Evolutionary conservation across 75 land plant species (phyloP).

Genomic region (Pseudotsuga menziesii): DNA sequence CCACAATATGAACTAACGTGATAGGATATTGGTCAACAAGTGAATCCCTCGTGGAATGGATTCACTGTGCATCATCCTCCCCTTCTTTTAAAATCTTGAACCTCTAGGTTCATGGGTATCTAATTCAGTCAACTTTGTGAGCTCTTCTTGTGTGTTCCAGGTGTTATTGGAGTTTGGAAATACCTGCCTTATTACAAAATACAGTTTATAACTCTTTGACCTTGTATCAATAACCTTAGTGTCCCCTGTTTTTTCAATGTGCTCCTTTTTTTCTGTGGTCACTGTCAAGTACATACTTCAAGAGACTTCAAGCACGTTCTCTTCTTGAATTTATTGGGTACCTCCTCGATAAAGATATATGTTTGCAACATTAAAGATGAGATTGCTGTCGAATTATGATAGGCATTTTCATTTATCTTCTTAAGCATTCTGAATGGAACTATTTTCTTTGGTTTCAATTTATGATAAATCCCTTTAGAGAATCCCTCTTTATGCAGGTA

Average conservation of each 20-base stretch:
- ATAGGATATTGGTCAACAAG: too few species aligned
- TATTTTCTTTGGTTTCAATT: neutral
- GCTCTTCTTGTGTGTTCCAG: neutral
- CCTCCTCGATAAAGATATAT: neutral
- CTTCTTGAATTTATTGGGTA: neutral
- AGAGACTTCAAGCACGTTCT: neutral
- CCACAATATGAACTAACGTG: too few species aligned
- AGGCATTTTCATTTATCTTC: neutral
- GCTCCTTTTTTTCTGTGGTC: neutral
- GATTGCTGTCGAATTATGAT: neutral
- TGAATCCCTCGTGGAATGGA: too few species aligned
- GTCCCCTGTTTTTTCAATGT: neutral
- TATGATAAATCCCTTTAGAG: too few species aligned
- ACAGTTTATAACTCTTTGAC: neutral
- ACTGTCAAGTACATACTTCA: neutral
- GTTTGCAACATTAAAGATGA: neutral
- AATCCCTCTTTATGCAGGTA: neutral
- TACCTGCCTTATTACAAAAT: neutral
- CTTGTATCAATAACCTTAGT: neutral
- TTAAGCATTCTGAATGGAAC: neutral
- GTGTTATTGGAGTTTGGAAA: neutral
- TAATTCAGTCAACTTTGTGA: neutral
- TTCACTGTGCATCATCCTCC: neutral
- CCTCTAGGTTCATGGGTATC: neutral
- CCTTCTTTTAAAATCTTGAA: neutral